Evolutionary conservation across 345 rosid genomes (phyloP), one percentile per base, ranked within the genome.

Genomic region (Diplotaxis tenuifolia): DNA sequence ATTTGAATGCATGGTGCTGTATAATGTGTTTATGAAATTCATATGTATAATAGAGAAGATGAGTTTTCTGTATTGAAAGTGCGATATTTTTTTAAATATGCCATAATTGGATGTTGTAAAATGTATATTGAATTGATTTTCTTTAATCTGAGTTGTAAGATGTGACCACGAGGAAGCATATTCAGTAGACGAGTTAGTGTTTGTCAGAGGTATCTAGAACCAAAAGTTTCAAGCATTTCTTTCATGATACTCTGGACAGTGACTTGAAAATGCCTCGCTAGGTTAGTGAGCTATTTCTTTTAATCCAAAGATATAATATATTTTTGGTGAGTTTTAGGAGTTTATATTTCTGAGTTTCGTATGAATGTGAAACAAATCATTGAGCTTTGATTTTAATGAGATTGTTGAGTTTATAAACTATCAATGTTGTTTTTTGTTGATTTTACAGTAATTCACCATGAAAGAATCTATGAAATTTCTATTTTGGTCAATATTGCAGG

Each of bases 191-290:
- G 65, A 81, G 65, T n/a, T n/a, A n/a, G n/a, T 95, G 97, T 79
- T 78, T 95, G 49, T 9, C 12, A 54, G 89, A 90, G 9, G 75
- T 92, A 29, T 72, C 88, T 21, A 90, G 96, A 49, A 80, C 75
- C 38, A 75, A 80, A 6, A 92, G 92, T 66, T 9, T 81, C 0
- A 92, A 88, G 62, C 96, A 95, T 70, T 95, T 91, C 78, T 88
- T 89, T 75, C 83, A 90, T 70, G 97, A 28, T 31, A 81, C 93
- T 47, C 99, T 90, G 82, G 96, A 92, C 12, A 81, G 77, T 20
- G 86, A 82, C 25, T 74, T 95, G 57, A 86, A 66, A 74, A 87
- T 85, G 81, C 82, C 92, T 64, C 85, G 76, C 70, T 79, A 84
- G 96, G 96, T 88, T 71, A 47, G 80, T 79, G 34, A 32, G 18